Conservation (phyloP, 495 filamentous ascomycete species). For the Talaromyces borbonicus region DNA sequence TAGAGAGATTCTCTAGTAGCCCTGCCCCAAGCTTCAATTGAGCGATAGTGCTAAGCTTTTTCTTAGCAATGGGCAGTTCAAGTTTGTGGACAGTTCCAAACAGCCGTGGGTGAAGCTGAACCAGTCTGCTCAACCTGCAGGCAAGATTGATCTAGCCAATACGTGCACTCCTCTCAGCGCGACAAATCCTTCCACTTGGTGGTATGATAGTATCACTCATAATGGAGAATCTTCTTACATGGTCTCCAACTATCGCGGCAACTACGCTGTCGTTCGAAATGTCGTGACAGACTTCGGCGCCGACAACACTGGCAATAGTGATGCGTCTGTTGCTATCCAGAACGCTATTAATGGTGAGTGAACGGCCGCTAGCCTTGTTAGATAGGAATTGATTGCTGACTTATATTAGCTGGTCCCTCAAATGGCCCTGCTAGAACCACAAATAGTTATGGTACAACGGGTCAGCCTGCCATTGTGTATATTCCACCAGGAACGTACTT, state of each 20-base stretch:
- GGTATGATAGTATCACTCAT: conserved; percentile 28
- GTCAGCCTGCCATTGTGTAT: conserved; percentile 40
- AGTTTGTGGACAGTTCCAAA: conserved; percentile 9
- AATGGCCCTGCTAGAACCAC: conserved; percentile 19
- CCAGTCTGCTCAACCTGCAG: not conserved
- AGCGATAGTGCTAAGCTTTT: not conserved
- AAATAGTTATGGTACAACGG: conserved; percentile 30
- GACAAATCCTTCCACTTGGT: conserved; percentile 12
- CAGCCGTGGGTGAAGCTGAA: conserved; percentile 14
- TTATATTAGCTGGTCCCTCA: conserved; percentile 13
- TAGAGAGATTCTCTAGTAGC: too few species aligned
- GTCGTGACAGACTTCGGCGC: conserved; percentile 24
- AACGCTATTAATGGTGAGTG: conserved; percentile 21
- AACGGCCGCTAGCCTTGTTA: not conserved
- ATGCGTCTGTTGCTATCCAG: conserved; percentile 19
- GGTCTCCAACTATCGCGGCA: conserved; percentile 11
- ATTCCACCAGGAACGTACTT: conserved; percentile 38
- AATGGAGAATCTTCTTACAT: conserved; percentile 25
- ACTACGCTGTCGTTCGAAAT: conserved; percentile 29
- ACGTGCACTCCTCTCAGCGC: conserved; percentile 5
- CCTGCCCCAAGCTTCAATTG: not conserved
- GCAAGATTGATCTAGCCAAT: not conserved
- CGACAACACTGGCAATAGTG: conserved; percentile 20
- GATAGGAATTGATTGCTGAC: not conserved
- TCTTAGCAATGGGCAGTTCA: conserved; percentile 15